Percentiles rank a stretch among this genome's conserved stretches.
Evolutionary conservation across 495 filamentous ascomycete genomes (phyloP).

Genomic region (Aspergillus funiculosus): DNA sequence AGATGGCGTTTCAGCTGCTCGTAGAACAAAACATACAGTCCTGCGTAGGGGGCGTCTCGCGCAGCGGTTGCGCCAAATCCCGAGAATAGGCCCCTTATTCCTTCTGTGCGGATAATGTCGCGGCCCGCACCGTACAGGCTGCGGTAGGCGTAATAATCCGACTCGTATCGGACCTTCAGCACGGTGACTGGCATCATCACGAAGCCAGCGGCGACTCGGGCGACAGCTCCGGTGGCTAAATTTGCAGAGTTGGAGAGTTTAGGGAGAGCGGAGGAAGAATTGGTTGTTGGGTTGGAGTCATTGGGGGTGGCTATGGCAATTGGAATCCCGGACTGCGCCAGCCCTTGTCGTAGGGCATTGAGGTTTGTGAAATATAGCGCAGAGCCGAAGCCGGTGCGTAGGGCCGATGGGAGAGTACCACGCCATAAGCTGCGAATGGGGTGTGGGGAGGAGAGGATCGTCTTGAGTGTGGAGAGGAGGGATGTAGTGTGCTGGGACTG

Average conservation of each 20-base stretch:
- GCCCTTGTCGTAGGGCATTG: constrained; percentile 69
- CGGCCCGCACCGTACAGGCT: constrained; percentile 64
- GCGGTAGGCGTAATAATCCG: constrained; percentile 74
- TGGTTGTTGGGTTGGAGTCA: constrained; percentile 13
- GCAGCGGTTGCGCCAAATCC: constrained; percentile 93
- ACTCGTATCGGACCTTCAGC: constrained; percentile 94
- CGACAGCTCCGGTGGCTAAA: constrained; percentile 73
- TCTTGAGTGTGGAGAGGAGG: constrained; percentile 62
- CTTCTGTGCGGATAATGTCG: constrained; percentile 70
- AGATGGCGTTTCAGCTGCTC: constrained; percentile 76
- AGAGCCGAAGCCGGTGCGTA: constrained; percentile 87
- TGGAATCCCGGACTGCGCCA: constrained; percentile 43
- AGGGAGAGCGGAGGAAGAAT: constrained; percentile 68
- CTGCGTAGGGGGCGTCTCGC: constrained; percentile 91
- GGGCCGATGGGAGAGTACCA: constrained; percentile 81
- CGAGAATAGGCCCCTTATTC: constrained; percentile 78
- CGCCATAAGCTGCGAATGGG: constrained; percentile 83
- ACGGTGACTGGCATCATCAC: constrained; percentile 95
- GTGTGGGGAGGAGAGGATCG: constrained; percentile 55
- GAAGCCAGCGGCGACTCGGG: constrained; percentile 78
- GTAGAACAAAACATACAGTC: constrained; percentile 91
- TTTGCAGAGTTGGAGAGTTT: constrained; percentile 83
- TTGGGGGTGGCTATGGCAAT: constrained; percentile 20
- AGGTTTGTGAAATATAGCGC: constrained; percentile 92
- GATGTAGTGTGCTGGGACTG: constrained; percentile 53